Evolutionary conservation across 2,329 filamentous ascomycete species (phyloP), one percentile per base, ranked within the genome.

Genomic region (Cordyceps farinosa): DNA sequence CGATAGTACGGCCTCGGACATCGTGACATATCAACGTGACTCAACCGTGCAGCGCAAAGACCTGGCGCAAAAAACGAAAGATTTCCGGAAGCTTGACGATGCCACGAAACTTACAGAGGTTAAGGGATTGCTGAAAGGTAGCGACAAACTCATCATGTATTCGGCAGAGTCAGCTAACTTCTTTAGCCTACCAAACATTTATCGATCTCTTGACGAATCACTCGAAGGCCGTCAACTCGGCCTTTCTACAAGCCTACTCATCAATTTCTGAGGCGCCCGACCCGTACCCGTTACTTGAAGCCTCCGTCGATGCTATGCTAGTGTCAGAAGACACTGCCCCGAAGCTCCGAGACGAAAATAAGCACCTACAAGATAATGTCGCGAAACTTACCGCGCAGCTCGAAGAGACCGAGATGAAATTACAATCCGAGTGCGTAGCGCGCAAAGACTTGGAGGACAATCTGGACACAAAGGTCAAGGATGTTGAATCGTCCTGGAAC

Each of bases 11-110:
- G 95, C 95, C n/a, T 94, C 93, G 11, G 95, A 98, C 71, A 92
- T 99, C 66, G 92, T 98, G 59, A 82, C 90, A 54, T 92, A 96
- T 74, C 96, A 99, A 74, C 87, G 93, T 70, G 95, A 98, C 76
- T 91, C 94, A n/a, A 90, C 97, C 5, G 89, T 97, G 0, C 94
- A 99, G 75, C 86, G 95, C 60, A 99, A 99, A 74, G 96, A 99
- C 65, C 82, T 99, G 27, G 95, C 96, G n/a, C 93, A 97, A 73
- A 98, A 97, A 82, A 99, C 95, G 1, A 99, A 99, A 72, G 94
- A 98, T 71, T 99, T 98, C 70, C 84, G 93, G 65, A 98, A 97
- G 75, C 84, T 96, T 11, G 94, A 98, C 70, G 92, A 99, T 80
- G 80, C 89, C 11, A 86, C 85, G 63, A 99, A 98, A 76, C 79